phyloP scores from a whole-genome alignment of 1,284 basidiomycete genomes.

The Phlebopus sp. region DNA sequence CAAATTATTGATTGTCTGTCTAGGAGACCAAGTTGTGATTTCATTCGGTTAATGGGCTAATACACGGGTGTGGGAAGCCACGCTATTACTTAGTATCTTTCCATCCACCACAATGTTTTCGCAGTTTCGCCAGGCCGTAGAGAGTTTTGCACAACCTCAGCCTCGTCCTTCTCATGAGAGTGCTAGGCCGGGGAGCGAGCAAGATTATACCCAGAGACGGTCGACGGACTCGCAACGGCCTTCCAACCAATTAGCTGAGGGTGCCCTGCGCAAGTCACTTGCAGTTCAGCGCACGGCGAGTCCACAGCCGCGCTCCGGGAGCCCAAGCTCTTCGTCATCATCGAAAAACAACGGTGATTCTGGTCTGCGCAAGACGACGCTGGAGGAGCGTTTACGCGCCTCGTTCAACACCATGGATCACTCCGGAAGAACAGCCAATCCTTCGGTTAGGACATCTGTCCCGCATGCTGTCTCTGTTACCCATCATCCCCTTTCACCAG shows the following conservation, averaged over 20 bases:
- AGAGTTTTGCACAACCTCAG: constrained; percentile 48
- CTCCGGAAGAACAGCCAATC: constrained; percentile 42
- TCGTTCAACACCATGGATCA: constrained; percentile 58
- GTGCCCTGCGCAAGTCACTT: constrained; percentile 62
- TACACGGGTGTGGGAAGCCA: neutral
- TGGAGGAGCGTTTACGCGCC: constrained; percentile 70
- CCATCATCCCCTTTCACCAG: constrained; percentile 39
- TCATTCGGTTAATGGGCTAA: no score
- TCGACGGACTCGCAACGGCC: constrained; percentile 40
- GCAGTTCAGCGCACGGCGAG: constrained; percentile 49
- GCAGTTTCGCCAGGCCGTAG: constrained; percentile 60
- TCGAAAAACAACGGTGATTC: constrained; percentile 18
- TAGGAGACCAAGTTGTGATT: no score
- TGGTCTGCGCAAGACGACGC: constrained; percentile 46
- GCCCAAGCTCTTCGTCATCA: constrained; percentile 27
- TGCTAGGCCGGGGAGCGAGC: constrained; percentile 19
- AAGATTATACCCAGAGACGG: constrained; percentile 22
- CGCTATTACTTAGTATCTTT: neutral
- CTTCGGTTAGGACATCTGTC: constrained; percentile 40
- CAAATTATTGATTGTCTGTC: no score
- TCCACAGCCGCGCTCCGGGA: constrained; percentile 32
- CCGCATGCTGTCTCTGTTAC: constrained; percentile 31
- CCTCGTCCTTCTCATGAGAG: constrained; percentile 37
- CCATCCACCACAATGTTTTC: constrained; percentile 51
- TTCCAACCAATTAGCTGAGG: constrained; percentile 56